These are phyloP conservation scores for Mitragyna speciosa DNA, from an alignment of 257 asterid genomes.

Conservation along the genomic window DNA sequence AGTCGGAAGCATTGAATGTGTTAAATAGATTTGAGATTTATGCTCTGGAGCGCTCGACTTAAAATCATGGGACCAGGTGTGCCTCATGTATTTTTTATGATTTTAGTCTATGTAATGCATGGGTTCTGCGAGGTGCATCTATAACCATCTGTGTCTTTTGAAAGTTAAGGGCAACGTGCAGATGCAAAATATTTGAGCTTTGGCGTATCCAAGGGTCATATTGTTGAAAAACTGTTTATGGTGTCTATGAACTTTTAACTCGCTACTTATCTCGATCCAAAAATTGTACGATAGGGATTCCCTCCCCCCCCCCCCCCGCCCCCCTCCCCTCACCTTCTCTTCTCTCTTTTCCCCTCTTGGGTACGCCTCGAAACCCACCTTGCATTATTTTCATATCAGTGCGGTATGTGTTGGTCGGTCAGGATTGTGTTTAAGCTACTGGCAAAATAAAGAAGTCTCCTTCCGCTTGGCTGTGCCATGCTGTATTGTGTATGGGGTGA, in stretches of 20 bases:
- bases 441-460: too few species aligned
- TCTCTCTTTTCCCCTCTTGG: too few species aligned
- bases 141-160: neutral
- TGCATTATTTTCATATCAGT: too few species aligned
- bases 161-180: neutral
- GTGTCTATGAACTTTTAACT: neutral
- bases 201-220: neutral
- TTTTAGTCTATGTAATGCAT: neutral
- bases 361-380: neutral
- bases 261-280: neutral
- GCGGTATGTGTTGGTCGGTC: neutral
- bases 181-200: neutral
- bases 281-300: neutral
- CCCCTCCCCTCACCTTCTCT: too few species aligned
- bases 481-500: too few species aligned
- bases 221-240: neutral
- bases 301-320: too few species aligned
- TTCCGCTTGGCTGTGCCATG: too few species aligned
- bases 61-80: neutral
- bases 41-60: neutral
- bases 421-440: too few species aligned
- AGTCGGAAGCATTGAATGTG: neutral
- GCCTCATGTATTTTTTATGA: neutral
- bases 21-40: neutral
- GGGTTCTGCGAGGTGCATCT: neutral